Evolutionary conservation across 106 monocot species (phyloP).

Genomic region (Iris macrosiphon): DNA sequence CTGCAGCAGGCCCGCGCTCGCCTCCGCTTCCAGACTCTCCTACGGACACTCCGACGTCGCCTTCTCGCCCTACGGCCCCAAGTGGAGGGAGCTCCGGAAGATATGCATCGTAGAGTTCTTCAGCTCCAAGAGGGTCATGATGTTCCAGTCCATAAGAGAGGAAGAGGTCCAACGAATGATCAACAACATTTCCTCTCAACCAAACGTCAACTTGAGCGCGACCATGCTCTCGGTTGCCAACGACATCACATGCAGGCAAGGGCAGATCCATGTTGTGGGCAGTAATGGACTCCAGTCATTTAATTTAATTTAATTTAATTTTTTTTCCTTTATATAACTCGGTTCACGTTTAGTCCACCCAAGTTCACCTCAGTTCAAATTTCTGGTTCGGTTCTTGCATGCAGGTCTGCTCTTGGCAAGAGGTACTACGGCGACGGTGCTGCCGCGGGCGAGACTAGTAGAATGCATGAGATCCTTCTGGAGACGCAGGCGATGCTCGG

Average conservation of each 20-base stretch:
- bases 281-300: too few relatives aligned
- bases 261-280: too few relatives aligned
- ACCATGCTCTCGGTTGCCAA: neutral
- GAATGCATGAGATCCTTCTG: neutral
- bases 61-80: constrained; percentile 25
- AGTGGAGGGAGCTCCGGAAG: constrained; percentile 24
- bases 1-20: constrained; percentile 1
- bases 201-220: neutral
- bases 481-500: constrained; percentile 1
- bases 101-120: constrained; percentile 32
- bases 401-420: neutral
- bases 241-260: neutral
- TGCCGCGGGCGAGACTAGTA: neutral
- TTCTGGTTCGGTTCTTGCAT: too few relatives aligned
- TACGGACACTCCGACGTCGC: constrained; percentile 27
- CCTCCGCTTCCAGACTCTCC: constrained; percentile 15
- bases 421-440: neutral
- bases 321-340: too few relatives aligned
- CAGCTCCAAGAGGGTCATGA: constrained; percentile 16
- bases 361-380: too few relatives aligned
- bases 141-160: constrained; percentile 19
- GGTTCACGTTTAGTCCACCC: too few relatives aligned
- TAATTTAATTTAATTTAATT: too few relatives aligned
- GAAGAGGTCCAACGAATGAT: neutral
- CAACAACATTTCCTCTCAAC: neutral